A percentile compares a stretch with the other conserved stretches of the same genome.
phyloP scores from a whole-genome alignment of 2,329 filamentous ascomycete genomes.

The Paramyrothecium sp. region DNA sequence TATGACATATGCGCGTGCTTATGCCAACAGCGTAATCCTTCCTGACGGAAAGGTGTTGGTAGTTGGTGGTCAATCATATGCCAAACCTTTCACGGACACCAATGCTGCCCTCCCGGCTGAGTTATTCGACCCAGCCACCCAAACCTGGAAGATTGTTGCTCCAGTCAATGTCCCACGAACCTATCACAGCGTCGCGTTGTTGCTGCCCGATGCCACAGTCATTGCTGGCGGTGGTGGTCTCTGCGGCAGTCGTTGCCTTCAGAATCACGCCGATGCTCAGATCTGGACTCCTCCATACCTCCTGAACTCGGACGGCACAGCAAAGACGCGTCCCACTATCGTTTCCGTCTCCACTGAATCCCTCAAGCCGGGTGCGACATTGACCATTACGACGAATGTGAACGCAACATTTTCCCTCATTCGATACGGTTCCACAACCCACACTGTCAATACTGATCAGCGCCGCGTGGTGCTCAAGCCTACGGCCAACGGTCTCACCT shows the following conservation, averaged over 20 bases:
- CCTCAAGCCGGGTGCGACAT: neutral
- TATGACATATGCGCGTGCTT: conserved; percentile 38
- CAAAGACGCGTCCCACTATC: neutral
- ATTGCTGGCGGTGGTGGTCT: conserved; percentile 1
- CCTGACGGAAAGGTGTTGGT: conserved; percentile 48
- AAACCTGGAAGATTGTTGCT: neutral
- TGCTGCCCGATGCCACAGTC: neutral
- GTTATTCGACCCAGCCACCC: neutral
- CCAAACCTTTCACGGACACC: neutral
- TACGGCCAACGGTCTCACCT: neutral
- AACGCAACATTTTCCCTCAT: neutral
- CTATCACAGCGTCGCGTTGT: neutral
- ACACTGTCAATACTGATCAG: neutral
- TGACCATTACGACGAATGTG: neutral
- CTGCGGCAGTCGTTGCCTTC: neutral
- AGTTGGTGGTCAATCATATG: conserved; percentile 33
- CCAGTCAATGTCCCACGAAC: conserved; percentile 1
- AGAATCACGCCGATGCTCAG: neutral
- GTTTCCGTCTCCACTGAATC: neutral
- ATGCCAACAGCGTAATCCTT: conserved; percentile 44
- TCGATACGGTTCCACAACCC: neutral
- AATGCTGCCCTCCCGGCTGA: neutral
- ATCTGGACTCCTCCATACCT: neutral
- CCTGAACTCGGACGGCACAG: neutral
- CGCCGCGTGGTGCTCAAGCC: neutral